Evolutionary conservation across 345 rosid species (phyloP), one percentile per base, ranked within the genome.

Genomic region (Pistacia integerrima): DNA sequence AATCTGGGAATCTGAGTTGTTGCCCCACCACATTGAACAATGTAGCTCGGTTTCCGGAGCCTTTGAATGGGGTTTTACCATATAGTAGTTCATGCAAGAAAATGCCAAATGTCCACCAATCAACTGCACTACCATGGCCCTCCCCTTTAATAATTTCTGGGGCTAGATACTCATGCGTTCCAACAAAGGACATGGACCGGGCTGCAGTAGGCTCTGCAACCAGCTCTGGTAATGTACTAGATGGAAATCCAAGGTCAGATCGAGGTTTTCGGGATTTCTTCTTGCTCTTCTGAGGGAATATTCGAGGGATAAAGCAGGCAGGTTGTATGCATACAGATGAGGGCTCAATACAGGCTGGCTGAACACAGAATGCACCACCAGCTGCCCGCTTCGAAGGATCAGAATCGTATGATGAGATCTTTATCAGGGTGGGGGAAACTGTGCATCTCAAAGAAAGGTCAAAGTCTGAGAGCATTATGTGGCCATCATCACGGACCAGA

Each of bases 51-150:
- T 93, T 96, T 33, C 98, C 98, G 52, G 97, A 90, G 44, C 99
- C 98, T 83, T 93, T 96, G 74, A 93, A 96, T 25, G 98, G 98
- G 1, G 99, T 96, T 72, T 92, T 96, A 3, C 99, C 98, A 5
- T 91, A 92, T 0, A 96, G 75, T 25, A 96, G 85, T 79, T 96
- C 99, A 6, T 96, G 97, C 78, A 96, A 79, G 81, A 96, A 96
- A 78, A 96, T 91, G 17, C 99, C 99, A 57, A 92, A 96, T 6
- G 99, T 96, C 99, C 99, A 93, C 99, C 99, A 96, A 54, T 96
- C 99, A 49, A 96, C 98, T 36, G 98, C 97, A 78, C 99, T 93
- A 59, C 99, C 98, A 36, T 96, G 99, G 51, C 99, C 99, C 80
- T 96, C 99, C 72, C 98, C 99, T 82, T 92, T 95, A 78, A 93